Percentiles rank a stretch among this genome's conserved stretches.
Conservation (phyloP, 2,329 filamentous ascomycete species). For the Aspergillus sp. region DNA sequence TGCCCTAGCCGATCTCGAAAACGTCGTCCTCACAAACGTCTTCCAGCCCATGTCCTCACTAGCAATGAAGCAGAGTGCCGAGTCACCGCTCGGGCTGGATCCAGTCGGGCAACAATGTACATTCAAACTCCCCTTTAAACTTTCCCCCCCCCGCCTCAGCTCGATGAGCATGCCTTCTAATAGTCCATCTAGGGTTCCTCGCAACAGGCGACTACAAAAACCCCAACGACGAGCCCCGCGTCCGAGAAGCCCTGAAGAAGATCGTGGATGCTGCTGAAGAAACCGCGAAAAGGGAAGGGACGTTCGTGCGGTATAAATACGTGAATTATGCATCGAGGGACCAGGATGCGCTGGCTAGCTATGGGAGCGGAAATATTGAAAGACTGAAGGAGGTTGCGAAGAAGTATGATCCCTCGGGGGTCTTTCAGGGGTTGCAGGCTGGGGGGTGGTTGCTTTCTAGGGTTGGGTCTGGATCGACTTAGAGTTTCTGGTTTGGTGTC, state of each 20-base stretch:
- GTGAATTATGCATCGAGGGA: slow-evolving; percentile 13
- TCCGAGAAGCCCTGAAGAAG: slow-evolving; percentile 11
- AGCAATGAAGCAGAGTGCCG: slow-evolving; percentile 1
- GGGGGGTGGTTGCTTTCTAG: slow-evolving; percentile 11
- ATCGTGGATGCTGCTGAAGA: slow-evolving; percentile 15
- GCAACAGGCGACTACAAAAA: slow-evolving; percentile 14
- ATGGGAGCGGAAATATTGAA: slow-evolving; percentile 8
- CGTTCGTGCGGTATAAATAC: slow-evolving; percentile 13
- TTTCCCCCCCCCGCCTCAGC: neutral
- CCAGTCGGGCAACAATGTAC: slow-evolving; percentile 10
- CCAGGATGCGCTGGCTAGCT: slow-evolving; percentile 9
- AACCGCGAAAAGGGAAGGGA: slow-evolving; percentile 5
- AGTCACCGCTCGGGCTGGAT: neutral
- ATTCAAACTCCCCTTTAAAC: neutral
- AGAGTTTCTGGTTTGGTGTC: neutral
- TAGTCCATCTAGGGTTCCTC: slow-evolving; percentile 12
- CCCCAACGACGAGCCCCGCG: slow-evolving; percentile 4
- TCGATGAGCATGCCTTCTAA: neutral
- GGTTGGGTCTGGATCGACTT: neutral
- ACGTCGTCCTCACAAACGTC: neutral
- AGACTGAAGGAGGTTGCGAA: slow-evolving; percentile 1
- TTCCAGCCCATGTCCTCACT: slow-evolving; percentile 10
- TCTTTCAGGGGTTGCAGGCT: slow-evolving; percentile 13
- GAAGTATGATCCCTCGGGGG: slow-evolving; percentile 9
- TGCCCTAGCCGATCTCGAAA: slow-evolving; percentile 4